Conservation (phyloP, 2,329 filamentous ascomycete genomes). For the Colletotrichum orchidophilum region DNA sequence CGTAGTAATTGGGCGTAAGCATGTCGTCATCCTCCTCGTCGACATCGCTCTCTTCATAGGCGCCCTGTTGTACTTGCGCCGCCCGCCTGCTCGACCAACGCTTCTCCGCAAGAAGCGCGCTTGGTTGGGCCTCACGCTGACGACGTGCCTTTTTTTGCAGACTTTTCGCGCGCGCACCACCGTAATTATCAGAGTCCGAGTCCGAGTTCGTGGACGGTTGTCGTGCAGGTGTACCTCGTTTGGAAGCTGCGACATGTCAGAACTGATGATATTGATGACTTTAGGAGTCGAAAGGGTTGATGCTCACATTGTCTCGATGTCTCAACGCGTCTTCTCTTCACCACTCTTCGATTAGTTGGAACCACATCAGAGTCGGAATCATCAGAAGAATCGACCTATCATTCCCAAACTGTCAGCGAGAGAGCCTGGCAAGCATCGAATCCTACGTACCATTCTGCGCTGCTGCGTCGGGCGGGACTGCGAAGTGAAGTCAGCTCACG, state of each 20-base stretch:
- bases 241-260: constrained; percentile 59
- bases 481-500: constrained; percentile 8
- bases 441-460: constrained; percentile 62
- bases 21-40: constrained; percentile 74
- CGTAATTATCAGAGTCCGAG: constrained; percentile 81
- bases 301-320: constrained; percentile 70
- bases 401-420: constrained; percentile 35
- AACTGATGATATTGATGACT: not conserved
- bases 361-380: constrained; percentile 79
- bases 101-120: constrained; percentile 78
- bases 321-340: constrained; percentile 75
- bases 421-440: constrained; percentile 2
- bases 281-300: not conserved
- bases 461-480: constrained; percentile 67
- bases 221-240: constrained; percentile 65
- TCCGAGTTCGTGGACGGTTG: constrained; percentile 63
- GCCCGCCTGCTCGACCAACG: constrained; percentile 91
- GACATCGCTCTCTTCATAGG: constrained; percentile 73
- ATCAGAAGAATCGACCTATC: constrained; percentile 58
- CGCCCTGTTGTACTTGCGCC: constrained; percentile 72
- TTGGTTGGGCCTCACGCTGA: constrained; percentile 73
- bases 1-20: constrained; percentile 70
- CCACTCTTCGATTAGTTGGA: constrained; percentile 64
- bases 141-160: constrained; percentile 81
- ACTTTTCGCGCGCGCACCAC: constrained; percentile 75